Conservation (phyloP, 208 protist species). For the Trypanosoma rangeli region DNA sequence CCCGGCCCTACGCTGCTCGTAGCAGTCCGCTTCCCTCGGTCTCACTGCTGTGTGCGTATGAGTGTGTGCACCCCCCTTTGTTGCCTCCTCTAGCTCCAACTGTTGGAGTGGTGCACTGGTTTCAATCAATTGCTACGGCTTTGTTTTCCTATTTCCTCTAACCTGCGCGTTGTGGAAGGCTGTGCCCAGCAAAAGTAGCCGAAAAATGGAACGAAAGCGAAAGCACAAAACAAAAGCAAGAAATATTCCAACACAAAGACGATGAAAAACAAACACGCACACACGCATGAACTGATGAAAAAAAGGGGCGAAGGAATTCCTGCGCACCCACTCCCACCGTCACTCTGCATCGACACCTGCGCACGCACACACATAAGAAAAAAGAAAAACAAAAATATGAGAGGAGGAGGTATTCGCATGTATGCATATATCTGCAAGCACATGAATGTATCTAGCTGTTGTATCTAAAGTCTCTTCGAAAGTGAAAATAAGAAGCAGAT, state of each 20-base stretch:
- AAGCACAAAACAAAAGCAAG: conserved; percentile 13
- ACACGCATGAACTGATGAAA: conserved; percentile 9
- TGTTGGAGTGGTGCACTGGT: too few relatives aligned
- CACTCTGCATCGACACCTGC: not conserved
- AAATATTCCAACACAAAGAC: not conserved
- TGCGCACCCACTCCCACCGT: not conserved
- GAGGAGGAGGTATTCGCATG: not conserved
- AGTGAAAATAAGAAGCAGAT: not conserved
- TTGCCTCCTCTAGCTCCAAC: too few relatives aligned
- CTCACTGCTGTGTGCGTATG: too few relatives aligned
- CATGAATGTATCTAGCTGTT: conserved; percentile 1
- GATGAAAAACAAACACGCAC: conserved; percentile 22
- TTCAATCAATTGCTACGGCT: too few relatives aligned
- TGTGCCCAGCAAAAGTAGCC: not conserved
- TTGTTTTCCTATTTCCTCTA: too few relatives aligned
- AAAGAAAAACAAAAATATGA: conserved; percentile 22
- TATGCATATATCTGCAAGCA: conserved; percentile 4
- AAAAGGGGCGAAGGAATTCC: not conserved
- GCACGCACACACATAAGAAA: conserved; percentile 8
- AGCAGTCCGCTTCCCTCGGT: too few relatives aligned
- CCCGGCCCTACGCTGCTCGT: too few relatives aligned
- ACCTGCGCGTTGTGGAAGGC: too few relatives aligned
- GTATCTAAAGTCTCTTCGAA: not conserved
- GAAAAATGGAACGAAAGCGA: not conserved
- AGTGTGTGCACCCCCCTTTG: too few relatives aligned